Evolutionary conservation across 140 eudicot genomes (phyloP).

Genomic region (Senecio squalidus): DNA sequence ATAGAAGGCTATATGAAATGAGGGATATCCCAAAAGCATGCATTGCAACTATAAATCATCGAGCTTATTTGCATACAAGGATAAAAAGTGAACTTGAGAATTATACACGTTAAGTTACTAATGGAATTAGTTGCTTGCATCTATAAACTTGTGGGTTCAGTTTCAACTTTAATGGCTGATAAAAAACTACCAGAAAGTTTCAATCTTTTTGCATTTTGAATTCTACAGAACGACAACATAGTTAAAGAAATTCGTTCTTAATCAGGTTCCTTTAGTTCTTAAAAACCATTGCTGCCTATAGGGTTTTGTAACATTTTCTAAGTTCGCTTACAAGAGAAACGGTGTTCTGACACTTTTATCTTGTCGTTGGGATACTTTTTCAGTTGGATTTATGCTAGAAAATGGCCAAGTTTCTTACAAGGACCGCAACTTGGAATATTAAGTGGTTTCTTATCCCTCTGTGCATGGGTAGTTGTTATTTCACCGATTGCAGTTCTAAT

Average conservation of each 20-base stretch:
- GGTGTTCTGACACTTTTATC: background rate
- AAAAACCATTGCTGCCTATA: too few species aligned
- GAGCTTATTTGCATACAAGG: too few species aligned
- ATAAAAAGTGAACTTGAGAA: too few species aligned
- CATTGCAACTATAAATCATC: too few species aligned
- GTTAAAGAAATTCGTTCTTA: background rate
- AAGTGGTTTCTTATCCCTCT: slow-evolving; percentile 61
- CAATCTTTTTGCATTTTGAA: background rate
- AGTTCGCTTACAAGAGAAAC: background rate
- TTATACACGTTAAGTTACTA: too few species aligned
- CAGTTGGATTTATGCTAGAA: slow-evolving; percentile 99
- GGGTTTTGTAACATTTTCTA: background rate
- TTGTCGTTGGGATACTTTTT: slow-evolving; percentile 7
- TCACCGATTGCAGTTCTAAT: slow-evolving; percentile 84
- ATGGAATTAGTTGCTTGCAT: too few species aligned
- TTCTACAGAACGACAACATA: background rate
- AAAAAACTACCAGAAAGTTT: background rate
- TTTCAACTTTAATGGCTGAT: background rate
- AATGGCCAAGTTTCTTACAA: slow-evolving; percentile 82
- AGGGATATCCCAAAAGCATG: too few species aligned
- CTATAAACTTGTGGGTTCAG: too few species aligned
- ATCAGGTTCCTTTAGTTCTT: slow-evolving; percentile 4
- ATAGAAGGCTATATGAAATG: too few species aligned
- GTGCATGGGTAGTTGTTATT: slow-evolving; percentile 75
- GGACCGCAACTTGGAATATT: slow-evolving; percentile 79